phyloP scores from a whole-genome alignment of 2,329 filamentous ascomycete species.

The Ophiognomonia clavigignenti-juglandacearum region DNA sequence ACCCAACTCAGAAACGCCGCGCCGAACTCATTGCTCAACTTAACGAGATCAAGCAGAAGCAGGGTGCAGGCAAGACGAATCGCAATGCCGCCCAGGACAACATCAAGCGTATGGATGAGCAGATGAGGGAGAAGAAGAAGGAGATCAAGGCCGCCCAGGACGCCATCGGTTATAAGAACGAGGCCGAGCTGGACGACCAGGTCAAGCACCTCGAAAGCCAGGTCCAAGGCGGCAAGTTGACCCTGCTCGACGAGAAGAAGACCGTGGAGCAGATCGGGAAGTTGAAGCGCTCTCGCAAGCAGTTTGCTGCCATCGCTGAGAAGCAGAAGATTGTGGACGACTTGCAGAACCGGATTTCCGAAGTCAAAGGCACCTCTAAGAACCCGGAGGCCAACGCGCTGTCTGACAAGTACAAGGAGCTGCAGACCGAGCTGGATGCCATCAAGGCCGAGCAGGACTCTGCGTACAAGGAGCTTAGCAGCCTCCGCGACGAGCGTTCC shows the following conservation, averaged over 20 bases:
- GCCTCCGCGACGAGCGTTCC: constrained; percentile 78
- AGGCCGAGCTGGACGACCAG: constrained; percentile 81
- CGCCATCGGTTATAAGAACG: constrained; percentile 79
- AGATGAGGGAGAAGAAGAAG: constrained; percentile 75
- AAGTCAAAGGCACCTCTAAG: constrained; percentile 83
- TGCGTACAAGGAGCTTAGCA: constrained; percentile 81
- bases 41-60: constrained; percentile 79
- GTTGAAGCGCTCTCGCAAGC: constrained; percentile 86
- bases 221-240: constrained; percentile 87
- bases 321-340: constrained; percentile 86
- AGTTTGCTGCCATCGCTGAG: constrained; percentile 79
- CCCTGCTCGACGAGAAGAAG: constrained; percentile 97
- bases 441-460: constrained; percentile 92
- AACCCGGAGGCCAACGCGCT: constrained; percentile 88
- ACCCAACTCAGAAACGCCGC: constrained; percentile 74
- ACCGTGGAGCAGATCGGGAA: constrained; percentile 75
- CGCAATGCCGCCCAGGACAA: constrained; percentile 77
- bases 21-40: constrained; percentile 80
- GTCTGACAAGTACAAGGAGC: constrained; percentile 76
- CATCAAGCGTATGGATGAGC: constrained; percentile 86
- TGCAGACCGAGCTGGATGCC: constrained; percentile 81
- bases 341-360: constrained; percentile 79
- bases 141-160: constrained; percentile 84
- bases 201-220: constrained; percentile 77
- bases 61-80: constrained; percentile 80